Base-by-base conservation (phyloP, 768 basidiomycete genomes). In the Amanita pseudoporphyria region DNA sequence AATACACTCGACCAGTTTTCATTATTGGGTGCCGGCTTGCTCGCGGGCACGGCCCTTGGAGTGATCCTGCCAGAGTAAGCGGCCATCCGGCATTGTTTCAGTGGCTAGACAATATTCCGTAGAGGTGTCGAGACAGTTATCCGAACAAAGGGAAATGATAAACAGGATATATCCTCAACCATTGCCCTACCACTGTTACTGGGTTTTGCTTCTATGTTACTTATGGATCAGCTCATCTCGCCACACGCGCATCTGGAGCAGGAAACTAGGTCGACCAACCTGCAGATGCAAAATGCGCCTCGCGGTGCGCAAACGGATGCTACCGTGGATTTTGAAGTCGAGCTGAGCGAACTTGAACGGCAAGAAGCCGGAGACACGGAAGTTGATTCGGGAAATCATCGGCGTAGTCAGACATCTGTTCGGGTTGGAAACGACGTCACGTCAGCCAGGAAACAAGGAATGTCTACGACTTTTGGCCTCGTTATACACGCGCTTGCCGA, bases 51-150 rank as follows among this genome's bases (percentile, higher is more conserved):
- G 2, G 91, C 90, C 0, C 67, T 97, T 54, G 89, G 89, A 10
- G 81, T 98, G 21, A 90, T 97, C 54, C 83, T 97, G 46, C 94
- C 95, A 32, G 94, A 96, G 87, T 93, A 65, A 63, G 86, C 81
- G 49, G 9, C 16, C 28, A 22, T 26, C 13, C 13, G 9, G 37
- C 13, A n/a, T 43, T 26, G 18, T 18, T 38, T 6, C 22, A 18
- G 37, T n/a, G 35, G 37, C 40, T n/a, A 49, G 30, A 16, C 44
- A 30, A 14, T 39, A 35, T 26, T 21, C 47, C n/a, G 24, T 59
- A 89, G 87, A 67, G 88, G 87, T 45, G 71, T 90, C n/a, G 86
- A 87, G 66, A 68, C 78, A 10, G 64, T 80, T 2, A 67, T 71
- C 10, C 58, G 63, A 36, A 62, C 69, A 9, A 62, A 69, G 52